phyloP scores from a whole-genome alignment of 169 alveolate genomes.

The Eimeria acervulina region DNA sequence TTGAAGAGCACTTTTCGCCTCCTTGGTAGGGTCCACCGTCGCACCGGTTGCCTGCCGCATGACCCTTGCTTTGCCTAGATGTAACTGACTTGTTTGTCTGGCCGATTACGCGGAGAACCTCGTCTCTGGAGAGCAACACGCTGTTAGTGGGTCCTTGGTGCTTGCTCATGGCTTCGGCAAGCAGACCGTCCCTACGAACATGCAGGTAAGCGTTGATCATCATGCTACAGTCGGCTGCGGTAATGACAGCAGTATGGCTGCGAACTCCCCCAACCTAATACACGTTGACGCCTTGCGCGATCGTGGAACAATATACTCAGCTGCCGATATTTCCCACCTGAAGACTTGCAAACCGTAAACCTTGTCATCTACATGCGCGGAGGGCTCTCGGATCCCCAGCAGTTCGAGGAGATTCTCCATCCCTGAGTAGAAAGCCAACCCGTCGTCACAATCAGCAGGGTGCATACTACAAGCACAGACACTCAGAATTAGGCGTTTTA shows the following conservation, averaged over 20 bases:
- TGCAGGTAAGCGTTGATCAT: neutral
- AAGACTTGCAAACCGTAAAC: conserved; percentile 75
- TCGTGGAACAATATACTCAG: neutral
- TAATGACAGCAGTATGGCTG: neutral
- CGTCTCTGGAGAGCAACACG: conserved; percentile 75
- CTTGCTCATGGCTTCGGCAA: conserved; percentile 57
- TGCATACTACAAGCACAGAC: neutral
- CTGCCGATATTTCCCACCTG: conserved; percentile 36
- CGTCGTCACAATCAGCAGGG: neutral
- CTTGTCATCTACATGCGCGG: conserved; percentile 57
- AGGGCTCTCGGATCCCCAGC: conserved; percentile 77
- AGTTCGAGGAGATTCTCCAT: conserved; percentile 76
- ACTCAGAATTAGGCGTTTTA: neutral
- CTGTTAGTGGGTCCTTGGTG: conserved; percentile 70
- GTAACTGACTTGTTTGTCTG: conserved; percentile 57
- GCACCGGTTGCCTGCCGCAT: neutral
- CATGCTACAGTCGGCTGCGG: neutral
- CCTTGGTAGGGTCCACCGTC: neutral
- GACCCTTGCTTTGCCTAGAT: neutral
- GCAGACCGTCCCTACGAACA: conserved; percentile 56
- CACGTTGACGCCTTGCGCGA: neutral
- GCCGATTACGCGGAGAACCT: conserved; percentile 56
- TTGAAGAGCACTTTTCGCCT: conserved; percentile 16
- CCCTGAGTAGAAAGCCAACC: conserved; percentile 42
- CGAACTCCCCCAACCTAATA: neutral